A percentile compares a stretch with the other conserved stretches of the same genome.
These are phyloP conservation scores for Yarrowia deformans DNA, from an alignment of 805 yeast species.

Conservation along the genomic window DNA sequence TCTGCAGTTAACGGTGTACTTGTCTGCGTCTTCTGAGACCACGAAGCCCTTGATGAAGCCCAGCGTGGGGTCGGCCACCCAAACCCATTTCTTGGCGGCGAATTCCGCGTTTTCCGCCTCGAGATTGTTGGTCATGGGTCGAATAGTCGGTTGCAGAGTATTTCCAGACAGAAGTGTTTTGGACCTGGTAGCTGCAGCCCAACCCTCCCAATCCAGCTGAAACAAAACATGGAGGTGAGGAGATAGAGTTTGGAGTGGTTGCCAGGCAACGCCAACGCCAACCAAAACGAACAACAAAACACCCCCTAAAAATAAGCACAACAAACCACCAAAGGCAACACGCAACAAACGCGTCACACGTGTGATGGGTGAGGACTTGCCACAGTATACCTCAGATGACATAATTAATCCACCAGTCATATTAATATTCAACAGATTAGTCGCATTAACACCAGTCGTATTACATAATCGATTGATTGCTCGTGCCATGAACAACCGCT, in stretches of 20 bases:
- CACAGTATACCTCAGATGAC: too few relatives aligned
- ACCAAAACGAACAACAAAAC: too few relatives aligned
- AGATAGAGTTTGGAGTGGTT: background rate
- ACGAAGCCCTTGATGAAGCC: slow-evolving; percentile 70
- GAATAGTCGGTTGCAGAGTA: background rate
- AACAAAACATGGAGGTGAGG: slow-evolving; percentile 2
- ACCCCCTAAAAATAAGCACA: background rate
- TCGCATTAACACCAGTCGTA: too few relatives aligned
- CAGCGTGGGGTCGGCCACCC: slow-evolving; percentile 71
- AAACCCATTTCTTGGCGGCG: slow-evolving; percentile 66
- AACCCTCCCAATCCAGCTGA: slow-evolving; percentile 13
- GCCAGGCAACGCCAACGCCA: background rate
- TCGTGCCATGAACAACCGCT: too few relatives aligned
- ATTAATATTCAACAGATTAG: too few relatives aligned
- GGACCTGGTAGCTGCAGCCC: slow-evolving; percentile 4
- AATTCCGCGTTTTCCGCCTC: slow-evolving; percentile 46
- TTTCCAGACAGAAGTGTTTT: slow-evolving; percentile 6
- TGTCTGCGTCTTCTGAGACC: slow-evolving; percentile 53
- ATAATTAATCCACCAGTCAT: too few relatives aligned
- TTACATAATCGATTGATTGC: too few relatives aligned
- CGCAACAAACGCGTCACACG: background rate
- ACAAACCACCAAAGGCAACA: too few relatives aligned
- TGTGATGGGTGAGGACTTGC: background rate
- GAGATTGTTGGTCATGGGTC: slow-evolving; percentile 35
- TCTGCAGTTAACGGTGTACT: slow-evolving; percentile 53